These are phyloP conservation scores for Hanseniaspora singularis DNA, from an alignment of 805 yeast genomes.

Conservation along the genomic window DNA sequence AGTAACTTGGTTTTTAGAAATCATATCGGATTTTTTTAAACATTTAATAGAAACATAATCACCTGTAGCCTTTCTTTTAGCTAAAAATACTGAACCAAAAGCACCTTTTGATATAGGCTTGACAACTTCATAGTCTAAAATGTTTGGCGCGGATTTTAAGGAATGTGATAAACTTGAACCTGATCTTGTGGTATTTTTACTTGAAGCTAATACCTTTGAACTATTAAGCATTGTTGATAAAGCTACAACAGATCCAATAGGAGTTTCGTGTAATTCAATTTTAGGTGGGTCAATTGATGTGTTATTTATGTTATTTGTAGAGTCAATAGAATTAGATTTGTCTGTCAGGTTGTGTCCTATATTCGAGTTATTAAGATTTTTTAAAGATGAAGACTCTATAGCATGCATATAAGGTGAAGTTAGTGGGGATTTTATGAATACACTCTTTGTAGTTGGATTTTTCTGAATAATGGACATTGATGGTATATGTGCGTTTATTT, in stretches of 20 bases:
- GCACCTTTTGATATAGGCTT: slow-evolving; percentile 96
- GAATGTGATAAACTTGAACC: background rate
- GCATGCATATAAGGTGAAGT: slow-evolving; percentile 48
- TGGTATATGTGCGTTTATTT: slow-evolving; percentile 33
- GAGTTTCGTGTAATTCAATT: slow-evolving; percentile 3
- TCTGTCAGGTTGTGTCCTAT: too few species aligned
- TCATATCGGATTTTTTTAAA: slow-evolving; percentile 85
- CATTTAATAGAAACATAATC: slow-evolving; percentile 94
- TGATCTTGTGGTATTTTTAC: background rate
- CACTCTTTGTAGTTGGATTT: slow-evolving; percentile 30
- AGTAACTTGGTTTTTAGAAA: slow-evolving; percentile 89
- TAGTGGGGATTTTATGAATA: slow-evolving; percentile 35
- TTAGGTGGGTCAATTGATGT: background rate
- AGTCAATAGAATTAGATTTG: too few species aligned
- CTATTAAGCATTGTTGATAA: too few species aligned
- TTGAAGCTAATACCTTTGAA: too few species aligned
- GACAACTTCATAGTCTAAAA: slow-evolving; percentile 76
- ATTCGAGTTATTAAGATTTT: too few species aligned
- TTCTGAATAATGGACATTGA: slow-evolving; percentile 48
- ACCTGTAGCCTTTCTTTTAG: slow-evolving; percentile 73
- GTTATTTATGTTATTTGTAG: slow-evolving; percentile 33
- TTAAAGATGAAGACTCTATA: slow-evolving; percentile 29
- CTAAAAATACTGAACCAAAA: slow-evolving; percentile 86
- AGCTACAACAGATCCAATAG: slow-evolving; percentile 10
- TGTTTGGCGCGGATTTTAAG: slow-evolving; percentile 42